Percentiles rank a stretch among this genome's conserved stretches.
These are phyloP conservation scores for Termitomyces heimii DNA, from an alignment of 768 basidiomycete species.

Conservation along the genomic window DNA sequence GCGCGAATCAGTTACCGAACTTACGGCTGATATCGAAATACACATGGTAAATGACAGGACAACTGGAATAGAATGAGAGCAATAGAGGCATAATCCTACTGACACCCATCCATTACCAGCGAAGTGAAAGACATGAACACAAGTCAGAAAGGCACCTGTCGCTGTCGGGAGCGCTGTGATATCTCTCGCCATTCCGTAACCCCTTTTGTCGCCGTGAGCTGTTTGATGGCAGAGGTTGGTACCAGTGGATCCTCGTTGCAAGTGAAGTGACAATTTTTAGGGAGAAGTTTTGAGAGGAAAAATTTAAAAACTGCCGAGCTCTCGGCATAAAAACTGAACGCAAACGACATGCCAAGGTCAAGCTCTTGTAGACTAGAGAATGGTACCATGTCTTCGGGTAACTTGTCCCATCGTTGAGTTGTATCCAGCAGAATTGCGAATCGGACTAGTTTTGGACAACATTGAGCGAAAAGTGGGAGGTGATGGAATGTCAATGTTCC, in stretches of 20 bases:
- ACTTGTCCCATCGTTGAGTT: neutral
- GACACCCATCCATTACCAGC: no score
- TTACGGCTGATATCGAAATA: no score
- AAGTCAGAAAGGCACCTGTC: no score
- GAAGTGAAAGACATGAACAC: no score
- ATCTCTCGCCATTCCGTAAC: no score
- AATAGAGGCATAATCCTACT: no score
- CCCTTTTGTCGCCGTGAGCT: neutral
- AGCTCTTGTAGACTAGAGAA: neutral
- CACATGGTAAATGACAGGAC: no score
- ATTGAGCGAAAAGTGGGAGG: neutral
- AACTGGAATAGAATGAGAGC: no score
- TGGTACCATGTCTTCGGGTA: neutral
- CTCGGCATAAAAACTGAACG: neutral
- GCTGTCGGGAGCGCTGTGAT: no score
- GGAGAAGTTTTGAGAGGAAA: neutral
- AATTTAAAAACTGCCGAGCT: neutral
- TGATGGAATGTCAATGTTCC: neutral
- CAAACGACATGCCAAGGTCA: neutral
- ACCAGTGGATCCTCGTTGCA: neutral
- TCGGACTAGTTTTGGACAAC: neutral
- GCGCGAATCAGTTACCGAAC: no score
- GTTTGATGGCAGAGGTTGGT: neutral
- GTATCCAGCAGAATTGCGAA: neutral
- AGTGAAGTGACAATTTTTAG: neutral